Base-by-base conservation (phyloP, 2,329 filamentous ascomycete genomes). In the Colletotrichum sp. region DNA sequence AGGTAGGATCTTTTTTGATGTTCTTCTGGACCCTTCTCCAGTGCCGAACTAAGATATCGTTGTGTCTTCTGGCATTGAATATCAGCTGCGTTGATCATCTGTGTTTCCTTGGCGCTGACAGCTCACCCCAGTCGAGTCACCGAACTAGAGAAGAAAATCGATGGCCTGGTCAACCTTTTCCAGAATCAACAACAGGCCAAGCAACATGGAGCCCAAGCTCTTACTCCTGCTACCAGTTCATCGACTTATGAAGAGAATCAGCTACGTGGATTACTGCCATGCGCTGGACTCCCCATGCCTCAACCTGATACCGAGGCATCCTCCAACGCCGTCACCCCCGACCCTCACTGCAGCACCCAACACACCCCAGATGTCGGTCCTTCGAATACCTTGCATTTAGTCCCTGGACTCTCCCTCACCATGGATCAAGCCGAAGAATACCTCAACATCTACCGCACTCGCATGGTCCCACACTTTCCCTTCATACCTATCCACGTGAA, bases 111-210 rank as follows among this genome's bases (percentile, higher is more conserved):
- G 11, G 3, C 36, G 44, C 44, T 52, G 44, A 52, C 44, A 27
- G n/a, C 4, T 32, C 25, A 7, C n/a, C 19, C 15, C 9, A 86
- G 84, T 8, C 82, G 83, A 13, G 84, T 86, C 3, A 83, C 82
- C 8, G 83, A 84, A 52, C 61, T 86, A 4, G 85, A 86, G 69
- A 81, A 83, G 68, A 86, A 85, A 75, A 84, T 86, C 34, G 84
- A 86, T n/a, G 83, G 83, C 52, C 82, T 86, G 27, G 82, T 86
- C 65, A 84, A 82, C 6, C 80, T 86, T 7, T 80, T 86, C 11
- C 82, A 83, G 7, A 81, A 81, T 16, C 82, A 78, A 63, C 81
- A 82, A 25, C 80, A 81, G 5, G 1, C 55, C 6, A 48, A 68
- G 39, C 25, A 36, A 9, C 55, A 8, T 5, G 39, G 59, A 12